phyloP scores from a whole-genome alignment of 2,329 filamentous ascomycete genomes.

The Sclerotinia glacialis region DNA sequence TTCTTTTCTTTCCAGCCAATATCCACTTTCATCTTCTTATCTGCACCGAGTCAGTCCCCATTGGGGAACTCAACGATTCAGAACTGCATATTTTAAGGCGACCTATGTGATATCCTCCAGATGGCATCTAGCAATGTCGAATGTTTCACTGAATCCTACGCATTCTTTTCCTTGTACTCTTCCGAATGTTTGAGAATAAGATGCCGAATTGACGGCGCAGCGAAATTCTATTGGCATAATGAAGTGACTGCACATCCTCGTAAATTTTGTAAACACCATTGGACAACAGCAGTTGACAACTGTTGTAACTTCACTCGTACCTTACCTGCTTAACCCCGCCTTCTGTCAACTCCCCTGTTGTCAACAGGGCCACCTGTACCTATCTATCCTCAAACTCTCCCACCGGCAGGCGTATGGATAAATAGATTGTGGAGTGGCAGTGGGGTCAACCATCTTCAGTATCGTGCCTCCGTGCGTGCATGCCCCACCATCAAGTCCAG shows the following conservation, averaged over 20 bases:
- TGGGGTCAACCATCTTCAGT: neutral
- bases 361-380: neutral
- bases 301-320: neutral
- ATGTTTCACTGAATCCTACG: neutral
- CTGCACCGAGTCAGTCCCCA: neutral
- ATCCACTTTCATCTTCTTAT: neutral
- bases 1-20: neutral
- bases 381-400: neutral
- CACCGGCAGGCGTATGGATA: neutral
- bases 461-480: neutral
- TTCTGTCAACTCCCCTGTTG: neutral
- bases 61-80: neutral
- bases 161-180: neutral
- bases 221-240: neutral
- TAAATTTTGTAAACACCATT: neutral
- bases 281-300: neutral
- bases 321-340: conserved; percentile 1
- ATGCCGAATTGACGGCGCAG: neutral
- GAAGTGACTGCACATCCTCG: neutral
- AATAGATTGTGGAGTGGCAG: neutral
- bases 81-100: neutral
- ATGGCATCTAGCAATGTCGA: neutral
- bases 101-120: neutral
- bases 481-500: neutral
- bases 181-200: no score